Evolutionary conservation across 2,329 filamentous ascomycete genomes (phyloP).

Genomic region (Diaporthe longicolla): DNA sequence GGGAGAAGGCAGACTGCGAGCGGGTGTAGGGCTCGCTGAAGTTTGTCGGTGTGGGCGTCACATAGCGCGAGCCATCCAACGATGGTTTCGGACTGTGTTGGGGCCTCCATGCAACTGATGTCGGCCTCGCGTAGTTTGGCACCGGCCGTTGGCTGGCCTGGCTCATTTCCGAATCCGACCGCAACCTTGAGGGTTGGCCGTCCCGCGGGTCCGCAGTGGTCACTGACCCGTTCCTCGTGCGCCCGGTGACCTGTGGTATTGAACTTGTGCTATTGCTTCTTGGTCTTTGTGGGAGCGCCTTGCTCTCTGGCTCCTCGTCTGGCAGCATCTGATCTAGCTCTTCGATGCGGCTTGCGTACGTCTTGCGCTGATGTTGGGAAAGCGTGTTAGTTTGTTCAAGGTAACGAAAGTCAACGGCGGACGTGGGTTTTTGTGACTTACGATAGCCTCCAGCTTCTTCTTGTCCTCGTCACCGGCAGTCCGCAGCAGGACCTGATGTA

Average conservation of each 20-base stretch:
- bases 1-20: conserved; percentile 69
- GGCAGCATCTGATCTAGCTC: conserved; percentile 83
- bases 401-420: too few relatives aligned
- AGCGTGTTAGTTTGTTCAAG: conserved; percentile 1
- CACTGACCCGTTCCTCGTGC: conserved; percentile 33
- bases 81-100: conserved; percentile 46
- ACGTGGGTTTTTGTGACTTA: conserved; percentile 62
- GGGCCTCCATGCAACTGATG: conserved; percentile 44
- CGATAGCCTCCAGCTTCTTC: conserved; percentile 92
- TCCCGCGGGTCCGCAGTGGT: conserved; percentile 9
- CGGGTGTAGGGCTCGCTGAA: conserved; percentile 52
- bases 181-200: conserved; percentile 56
- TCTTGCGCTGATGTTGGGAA: conserved; percentile 75
- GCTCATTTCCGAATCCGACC: conserved; percentile 54
- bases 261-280: conserved; percentile 64
- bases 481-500: conserved; percentile 88
- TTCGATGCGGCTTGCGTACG: conserved; percentile 90
- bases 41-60: conserved; percentile 48
- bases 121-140: conserved; percentile 48
- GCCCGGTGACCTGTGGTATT: conserved; percentile 56
- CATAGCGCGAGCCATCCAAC: conserved; percentile 47
- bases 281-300: conserved; percentile 80
- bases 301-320: conserved; percentile 70
- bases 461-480: conserved; percentile 90
- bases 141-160: conserved; percentile 46